Conservation (phyloP, 805 yeast species). For the Isabelozyma rhagii region DNA sequence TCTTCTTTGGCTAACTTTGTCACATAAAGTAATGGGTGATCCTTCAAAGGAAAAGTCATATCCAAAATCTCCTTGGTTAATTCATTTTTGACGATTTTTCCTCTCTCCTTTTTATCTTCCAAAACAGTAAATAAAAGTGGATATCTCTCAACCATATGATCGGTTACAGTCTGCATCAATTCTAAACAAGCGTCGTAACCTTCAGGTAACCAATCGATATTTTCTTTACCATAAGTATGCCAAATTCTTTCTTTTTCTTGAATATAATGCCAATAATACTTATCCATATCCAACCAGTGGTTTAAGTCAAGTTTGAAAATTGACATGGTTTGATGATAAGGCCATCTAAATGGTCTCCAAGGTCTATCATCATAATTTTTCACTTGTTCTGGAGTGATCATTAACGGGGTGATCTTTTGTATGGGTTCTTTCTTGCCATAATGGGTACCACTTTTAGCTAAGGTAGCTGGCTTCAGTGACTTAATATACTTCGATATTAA, state of each 20-base stretch:
- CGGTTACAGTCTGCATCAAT: conserved; percentile 58
- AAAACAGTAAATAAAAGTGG: conserved; percentile 57
- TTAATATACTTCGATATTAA: conserved; percentile 3
- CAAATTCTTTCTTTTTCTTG: conserved; percentile 59
- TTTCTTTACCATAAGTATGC: conserved; percentile 56
- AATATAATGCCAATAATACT: conserved; percentile 64
- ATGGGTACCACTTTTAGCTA: conserved; percentile 2
- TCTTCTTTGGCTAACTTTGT: conserved; percentile 75
- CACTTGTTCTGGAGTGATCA: conserved; percentile 66
- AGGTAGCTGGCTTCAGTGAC: conserved; percentile 2
- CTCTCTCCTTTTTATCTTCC: conserved; percentile 38
- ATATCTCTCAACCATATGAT: conserved; percentile 59
- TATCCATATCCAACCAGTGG: conserved; percentile 81
- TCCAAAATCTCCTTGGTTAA: conserved; percentile 62
- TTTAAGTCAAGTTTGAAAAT: conserved; percentile 68
- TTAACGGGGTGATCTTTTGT: conserved; percentile 55
- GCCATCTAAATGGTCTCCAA: conserved; percentile 81
- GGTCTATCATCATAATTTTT: conserved; percentile 68
- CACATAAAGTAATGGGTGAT: conserved; percentile 60
- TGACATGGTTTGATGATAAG: conserved; percentile 78
- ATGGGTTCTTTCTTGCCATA: conserved; percentile 9
- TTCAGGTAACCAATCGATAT: conserved; percentile 66
- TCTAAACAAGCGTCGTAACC: conserved; percentile 59
- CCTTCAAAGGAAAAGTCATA: conserved; percentile 56
- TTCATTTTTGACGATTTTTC: conserved; percentile 55